Evolutionary conservation across 345 rosid species (phyloP).

Genomic region (Brassica rapa): DNA sequence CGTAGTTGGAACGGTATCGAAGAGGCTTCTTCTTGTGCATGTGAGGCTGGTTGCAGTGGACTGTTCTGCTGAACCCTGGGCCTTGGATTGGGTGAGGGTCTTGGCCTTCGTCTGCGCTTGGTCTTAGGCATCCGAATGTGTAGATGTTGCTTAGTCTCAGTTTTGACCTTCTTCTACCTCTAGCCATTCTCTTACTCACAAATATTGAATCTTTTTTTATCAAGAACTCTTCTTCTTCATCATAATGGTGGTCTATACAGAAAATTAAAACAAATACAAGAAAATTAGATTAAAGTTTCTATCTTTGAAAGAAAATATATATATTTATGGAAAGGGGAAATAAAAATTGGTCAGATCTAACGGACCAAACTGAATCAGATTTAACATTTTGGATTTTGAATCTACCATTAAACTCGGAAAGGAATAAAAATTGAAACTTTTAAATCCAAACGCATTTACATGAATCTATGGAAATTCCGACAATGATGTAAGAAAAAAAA

Average conservation of each 20-base stretch:
- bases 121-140: conserved; percentile 76
- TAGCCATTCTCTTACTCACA: conserved; percentile 50
- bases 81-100: conserved; percentile 66
- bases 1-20: conserved; percentile 69
- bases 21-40: conserved; percentile 71
- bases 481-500: not conserved
- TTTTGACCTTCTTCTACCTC: conserved; percentile 80
- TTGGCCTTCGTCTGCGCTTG: conserved; percentile 47
- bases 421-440: not conserved
- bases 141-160: conserved; percentile 58
- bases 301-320: not conserved
- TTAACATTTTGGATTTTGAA: conserved; percentile 13
- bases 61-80: conserved; percentile 69
- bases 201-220: conserved; percentile 2
- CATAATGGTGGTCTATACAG: too few species aligned
- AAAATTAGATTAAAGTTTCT: conserved; percentile 16
- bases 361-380: conserved; percentile 1
- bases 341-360: conserved; percentile 11
- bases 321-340: not conserved
- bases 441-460: conserved; percentile 29
- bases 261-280: conserved; percentile 8
- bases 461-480: conserved; percentile 9
- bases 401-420: conserved; percentile 10
- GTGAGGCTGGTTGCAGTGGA: conserved; percentile 75
- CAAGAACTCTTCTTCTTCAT: conserved; percentile 28